phyloP scores from a whole-genome alignment of 148 eudicot species.

The Vaccinium vitisidaea region DNA sequence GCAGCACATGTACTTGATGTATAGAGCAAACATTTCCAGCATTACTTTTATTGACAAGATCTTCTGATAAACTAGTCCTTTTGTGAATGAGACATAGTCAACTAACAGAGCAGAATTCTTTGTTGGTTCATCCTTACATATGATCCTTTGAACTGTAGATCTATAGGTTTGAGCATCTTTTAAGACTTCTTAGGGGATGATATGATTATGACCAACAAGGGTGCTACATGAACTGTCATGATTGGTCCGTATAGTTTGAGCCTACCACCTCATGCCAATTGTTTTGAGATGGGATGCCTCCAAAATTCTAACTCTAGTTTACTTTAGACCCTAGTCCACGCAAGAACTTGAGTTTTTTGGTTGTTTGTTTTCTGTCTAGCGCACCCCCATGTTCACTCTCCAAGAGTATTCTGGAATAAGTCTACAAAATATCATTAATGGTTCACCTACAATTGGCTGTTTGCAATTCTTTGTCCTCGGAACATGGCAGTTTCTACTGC shows the following conservation, averaged over 20 bases:
- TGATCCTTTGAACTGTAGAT: background rate
- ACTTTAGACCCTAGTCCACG: background rate
- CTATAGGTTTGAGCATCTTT: background rate
- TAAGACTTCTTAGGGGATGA: background rate
- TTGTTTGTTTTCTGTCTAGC: conserved; percentile 9
- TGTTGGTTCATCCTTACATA: background rate
- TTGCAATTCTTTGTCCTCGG: conserved; percentile 3
- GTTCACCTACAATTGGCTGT: conserved; percentile 2
- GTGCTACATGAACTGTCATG: background rate
- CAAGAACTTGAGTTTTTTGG: background rate
- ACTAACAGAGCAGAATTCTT: background rate
- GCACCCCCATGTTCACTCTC: background rate
- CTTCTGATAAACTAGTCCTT: background rate
- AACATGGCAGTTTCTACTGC: background rate
- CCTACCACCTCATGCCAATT: background rate
- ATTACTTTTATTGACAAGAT: background rate
- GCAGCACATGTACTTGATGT: background rate
- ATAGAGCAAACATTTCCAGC: background rate
- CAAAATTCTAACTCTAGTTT: background rate
- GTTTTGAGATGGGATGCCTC: background rate
- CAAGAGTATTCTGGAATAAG: background rate
- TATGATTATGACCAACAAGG: background rate
- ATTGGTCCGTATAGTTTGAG: background rate
- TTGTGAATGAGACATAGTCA: background rate
- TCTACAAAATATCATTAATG: background rate